These are phyloP conservation scores for Candida loeiensis DNA, from an alignment of 805 yeast genomes.

Conservation along the genomic window DNA sequence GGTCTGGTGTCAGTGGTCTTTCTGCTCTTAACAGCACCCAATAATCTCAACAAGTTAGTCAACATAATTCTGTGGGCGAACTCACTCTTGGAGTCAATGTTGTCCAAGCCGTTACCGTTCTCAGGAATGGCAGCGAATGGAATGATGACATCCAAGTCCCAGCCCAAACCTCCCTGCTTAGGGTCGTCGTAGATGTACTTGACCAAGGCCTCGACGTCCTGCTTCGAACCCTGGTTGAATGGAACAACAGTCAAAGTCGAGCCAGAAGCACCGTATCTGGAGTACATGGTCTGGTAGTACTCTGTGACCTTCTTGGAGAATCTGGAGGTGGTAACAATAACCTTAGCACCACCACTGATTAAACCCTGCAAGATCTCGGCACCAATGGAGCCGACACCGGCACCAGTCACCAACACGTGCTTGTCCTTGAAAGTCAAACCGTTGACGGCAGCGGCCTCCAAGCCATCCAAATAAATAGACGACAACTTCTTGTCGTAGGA, in stretches of 20 bases:
- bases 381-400: conserved; percentile 98
- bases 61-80: conserved; percentile 98
- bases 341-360: conserved; percentile 96
- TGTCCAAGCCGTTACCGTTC: conserved; percentile 92
- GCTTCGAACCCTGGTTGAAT: conserved; percentile 96
- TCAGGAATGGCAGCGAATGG: conserved; percentile 99
- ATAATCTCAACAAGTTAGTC: conserved; percentile 86
- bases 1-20: conserved; percentile 93
- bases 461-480: conserved; percentile 76
- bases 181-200: conserved; percentile 80
- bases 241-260: conserved; percentile 95
- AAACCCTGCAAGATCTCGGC: conserved; percentile 94
- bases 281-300: conserved; percentile 89
- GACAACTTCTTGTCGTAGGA: conserved; percentile 77
- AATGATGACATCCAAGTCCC: conserved; percentile 95
- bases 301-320: conserved; percentile 93
- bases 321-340: conserved; percentile 92
- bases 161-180: conserved; percentile 88
- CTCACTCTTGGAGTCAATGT: conserved; percentile 92
- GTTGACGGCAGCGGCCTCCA: conserved; percentile 90
- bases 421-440: conserved; percentile 89
- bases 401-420: conserved; percentile 92
- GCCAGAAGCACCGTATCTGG: conserved; percentile 89
- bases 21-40: conserved; percentile 85
- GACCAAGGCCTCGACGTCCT: conserved; percentile 84